Evolutionary conservation across 495 filamentous ascomycete species (phyloP).

Genomic region (Evansstolkia leycettana): DNA sequence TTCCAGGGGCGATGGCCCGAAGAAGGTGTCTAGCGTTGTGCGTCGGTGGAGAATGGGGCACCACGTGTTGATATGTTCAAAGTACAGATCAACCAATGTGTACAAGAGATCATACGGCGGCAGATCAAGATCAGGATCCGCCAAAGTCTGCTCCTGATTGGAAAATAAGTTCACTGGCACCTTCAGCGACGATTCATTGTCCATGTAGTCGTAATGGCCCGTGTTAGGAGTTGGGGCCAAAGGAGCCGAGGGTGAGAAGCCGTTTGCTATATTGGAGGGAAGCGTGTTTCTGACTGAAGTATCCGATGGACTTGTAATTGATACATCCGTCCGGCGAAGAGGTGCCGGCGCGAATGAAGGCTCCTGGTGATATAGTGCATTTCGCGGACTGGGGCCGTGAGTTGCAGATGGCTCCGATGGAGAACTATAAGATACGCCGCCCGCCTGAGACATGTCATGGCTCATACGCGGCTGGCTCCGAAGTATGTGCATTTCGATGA

Average conservation of each 20-base stretch:
- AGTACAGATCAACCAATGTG: constrained; percentile 72
- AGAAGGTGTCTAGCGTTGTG: constrained; percentile 69
- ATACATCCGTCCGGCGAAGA: constrained; percentile 18
- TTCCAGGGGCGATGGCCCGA: constrained; percentile 59
- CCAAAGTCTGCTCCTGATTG: constrained; percentile 29
- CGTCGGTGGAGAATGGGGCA: constrained; percentile 79
- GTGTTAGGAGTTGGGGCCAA: constrained; percentile 13
- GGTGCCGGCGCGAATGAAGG: constrained; percentile 14
- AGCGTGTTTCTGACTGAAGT: constrained; percentile 19
- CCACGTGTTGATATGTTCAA: constrained; percentile 84
- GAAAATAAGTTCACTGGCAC: constrained; percentile 28
- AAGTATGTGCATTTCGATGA: constrained; percentile 39
- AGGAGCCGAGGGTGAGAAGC: constrained; percentile 9
- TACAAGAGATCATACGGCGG: constrained; percentile 79
- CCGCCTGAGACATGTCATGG: constrained; percentile 15
- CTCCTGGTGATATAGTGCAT: constrained; percentile 26
- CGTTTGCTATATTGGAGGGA: constrained; percentile 12
- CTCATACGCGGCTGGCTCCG: constrained; percentile 14
- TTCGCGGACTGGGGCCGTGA: constrained; percentile 25
- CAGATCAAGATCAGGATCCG: constrained; percentile 58
- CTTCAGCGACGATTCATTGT: constrained; percentile 34
- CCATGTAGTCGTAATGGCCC: constrained; percentile 22
- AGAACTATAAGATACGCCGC: constrained; percentile 27
- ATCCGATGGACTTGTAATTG: constrained; percentile 27
- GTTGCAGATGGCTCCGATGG: constrained; percentile 29